Evolutionary conservation across 305 asterid species (phyloP).

Genomic region (Stenogyne calaminthoides): DNA sequence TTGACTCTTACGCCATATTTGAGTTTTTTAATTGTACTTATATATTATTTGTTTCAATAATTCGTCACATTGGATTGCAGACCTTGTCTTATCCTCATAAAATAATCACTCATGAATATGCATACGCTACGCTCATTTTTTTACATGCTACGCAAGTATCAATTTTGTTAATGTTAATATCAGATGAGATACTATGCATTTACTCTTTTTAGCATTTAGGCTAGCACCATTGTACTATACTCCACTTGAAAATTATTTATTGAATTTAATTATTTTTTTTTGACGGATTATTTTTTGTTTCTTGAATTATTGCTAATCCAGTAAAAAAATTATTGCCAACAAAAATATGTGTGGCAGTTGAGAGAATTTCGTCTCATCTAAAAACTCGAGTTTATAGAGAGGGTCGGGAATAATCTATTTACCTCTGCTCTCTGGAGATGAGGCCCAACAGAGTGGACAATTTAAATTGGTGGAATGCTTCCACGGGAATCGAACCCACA

Average conservation of each 20-base stretch:
- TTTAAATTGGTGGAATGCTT: too few species aligned
- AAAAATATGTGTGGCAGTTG: too few species aligned
- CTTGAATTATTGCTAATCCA: not conserved
- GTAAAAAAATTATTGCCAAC: not conserved
- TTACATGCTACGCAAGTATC: not conserved
- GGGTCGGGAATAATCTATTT: too few species aligned
- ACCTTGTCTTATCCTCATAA: conserved; percentile 7
- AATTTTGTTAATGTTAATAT: too few species aligned
- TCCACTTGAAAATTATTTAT: not conserved
- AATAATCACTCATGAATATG: not conserved
- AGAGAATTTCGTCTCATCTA: too few species aligned
- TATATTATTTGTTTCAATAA: not conserved
- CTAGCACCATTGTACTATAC: not conserved
- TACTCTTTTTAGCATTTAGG: not conserved
- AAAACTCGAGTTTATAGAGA: too few species aligned
- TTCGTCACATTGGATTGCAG: conserved; percentile 6
- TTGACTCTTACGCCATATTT: conserved; percentile 35
- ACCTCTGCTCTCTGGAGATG: too few species aligned
- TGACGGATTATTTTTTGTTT: not conserved
- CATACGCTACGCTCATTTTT: not conserved
- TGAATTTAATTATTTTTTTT: not conserved
- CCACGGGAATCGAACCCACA: too few species aligned
- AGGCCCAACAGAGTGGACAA: too few species aligned
- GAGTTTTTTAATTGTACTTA: not conserved
- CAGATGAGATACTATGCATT: not conserved